Base-by-base conservation (phyloP, 129 eudicot species). In the Chrysanthemum lavandulifolium region DNA sequence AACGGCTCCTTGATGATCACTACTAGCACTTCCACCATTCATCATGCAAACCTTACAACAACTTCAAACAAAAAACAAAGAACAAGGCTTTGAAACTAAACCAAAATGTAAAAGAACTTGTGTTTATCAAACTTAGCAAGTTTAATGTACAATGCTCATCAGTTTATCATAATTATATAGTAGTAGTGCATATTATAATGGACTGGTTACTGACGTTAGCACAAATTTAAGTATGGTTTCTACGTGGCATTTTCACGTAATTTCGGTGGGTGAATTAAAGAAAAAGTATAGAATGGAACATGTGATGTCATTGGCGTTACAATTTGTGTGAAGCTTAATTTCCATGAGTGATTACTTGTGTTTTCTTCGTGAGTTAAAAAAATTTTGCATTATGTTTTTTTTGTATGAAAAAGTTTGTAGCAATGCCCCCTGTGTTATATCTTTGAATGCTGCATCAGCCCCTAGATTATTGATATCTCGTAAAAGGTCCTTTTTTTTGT, bases 11-110 rank as follows among this genome's bases (percentile, higher is more conserved):
- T 3, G 49, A 45, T 19, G 48, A 4, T 5, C 23, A 6, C 10
- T 8, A 13, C 71, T 62, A 33, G 72, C 14, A 31, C 10, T 6
- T 3, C 29, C 55, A 43, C 10, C 57, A 33, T 45, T 58, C 73
- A 76, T 68, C 52, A 65, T 75, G 80, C 67, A 76, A 75, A 73
- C 50, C 29, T 57, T 66, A 58, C 73, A 67, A 75, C 73, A 67
- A 75, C 73, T 56, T 75, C 56, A 66, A 75, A 36, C 66, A 65
- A 74, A 54, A 31, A 21, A 9, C 66, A 75, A 53, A 63, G 40
- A 36, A 36, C 43, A 5, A 36, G 43, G 43, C 43, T 36, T 36
- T 36, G 9, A 36, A 36, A 75, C 27, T 60, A 25, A 43, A 18
- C 56, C 19, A 4, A 23, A 43, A 6, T 18, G 31, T n/a, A 36